Base-by-base conservation (phyloP, 768 basidiomycete species). In the Calocybe gangraenosa region DNA sequence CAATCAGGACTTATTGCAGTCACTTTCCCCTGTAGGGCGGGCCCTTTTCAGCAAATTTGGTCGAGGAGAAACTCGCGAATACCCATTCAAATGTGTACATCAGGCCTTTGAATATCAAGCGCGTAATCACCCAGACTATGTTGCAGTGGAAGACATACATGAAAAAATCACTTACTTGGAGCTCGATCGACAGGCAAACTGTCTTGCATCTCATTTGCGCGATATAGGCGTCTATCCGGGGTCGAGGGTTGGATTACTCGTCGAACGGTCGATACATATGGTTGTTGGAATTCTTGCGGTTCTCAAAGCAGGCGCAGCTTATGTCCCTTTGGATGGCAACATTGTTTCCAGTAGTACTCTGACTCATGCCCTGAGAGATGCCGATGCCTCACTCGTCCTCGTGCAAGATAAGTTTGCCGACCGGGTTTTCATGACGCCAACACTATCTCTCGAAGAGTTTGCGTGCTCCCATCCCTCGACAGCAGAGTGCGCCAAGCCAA, bases 281-380 rank as follows among this genome's bases (percentile, higher is more conserved):
- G 66, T 78, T 25, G 59, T 78, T 22, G 78, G 71, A 3, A 75
- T 82, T 42, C 55, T 80, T 13, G 75, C 72, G 15, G 64, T 76
- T 18, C 67, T 82, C 35, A 80, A 81, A 52, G 73, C 77, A 9
- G 79, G 78, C 3, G 78, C 66, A 10, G 71, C 76, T 2, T 82
- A 82, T 51, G 72, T 80, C 18, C 79, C 79, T 6, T 59, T 79
- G 39, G 79, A 82, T 54, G 79, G 76, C 7, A 71, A 70, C 37
- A 70, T 78, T 44, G 74, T 77, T 40, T 76, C 78, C 15, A 71
- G 78, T 53, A 66, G 65, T 31, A 74, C 75, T 3, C 65, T 81
- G 14, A 65, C 67, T 13, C 72, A 78, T 52, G 73, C 78, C 28
- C 52, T 79, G 9, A 50, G 58, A 30, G 76, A 79, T 51, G 75